Evolutionary conservation across 2,329 filamentous ascomycete species (phyloP).

Genomic region (Paraphaeosphaeria sporulosa): DNA sequence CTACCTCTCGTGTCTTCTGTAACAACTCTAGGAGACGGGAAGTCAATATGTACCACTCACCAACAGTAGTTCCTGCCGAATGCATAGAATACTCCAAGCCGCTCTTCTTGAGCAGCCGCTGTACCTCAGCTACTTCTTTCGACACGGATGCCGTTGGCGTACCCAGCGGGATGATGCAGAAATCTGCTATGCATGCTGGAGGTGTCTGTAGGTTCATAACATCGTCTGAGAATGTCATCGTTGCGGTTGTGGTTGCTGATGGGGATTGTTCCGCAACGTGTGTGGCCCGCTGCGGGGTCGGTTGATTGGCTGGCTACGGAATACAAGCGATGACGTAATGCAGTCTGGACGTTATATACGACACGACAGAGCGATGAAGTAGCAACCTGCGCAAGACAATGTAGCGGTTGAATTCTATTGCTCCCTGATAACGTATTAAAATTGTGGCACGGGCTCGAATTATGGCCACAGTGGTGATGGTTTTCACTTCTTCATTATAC

Average conservation of each 20-base stretch:
- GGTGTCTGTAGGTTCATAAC: constrained; percentile 63
- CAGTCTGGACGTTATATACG: no score
- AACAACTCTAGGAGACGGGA: neutral
- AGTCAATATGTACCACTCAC: constrained; percentile 55
- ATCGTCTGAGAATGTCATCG: constrained; percentile 32
- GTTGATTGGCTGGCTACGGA: constrained; percentile 6
- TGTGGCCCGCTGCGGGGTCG: neutral
- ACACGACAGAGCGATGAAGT: no score
- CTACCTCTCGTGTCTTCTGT: neutral
- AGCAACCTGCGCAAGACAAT: no score
- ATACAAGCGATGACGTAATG: constrained; percentile 8
- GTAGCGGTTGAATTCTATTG: no score
- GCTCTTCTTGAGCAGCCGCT: constrained; percentile 81
- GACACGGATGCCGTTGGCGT: constrained; percentile 60
- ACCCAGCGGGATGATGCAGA: constrained; percentile 85
- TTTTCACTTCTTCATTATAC: neutral
- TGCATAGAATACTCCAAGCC: constrained; percentile 89
- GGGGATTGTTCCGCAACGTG: neutral
- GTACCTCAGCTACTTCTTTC: constrained; percentile 83
- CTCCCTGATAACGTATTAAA: no score
- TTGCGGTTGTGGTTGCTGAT: neutral
- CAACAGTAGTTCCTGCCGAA: constrained; percentile 90
- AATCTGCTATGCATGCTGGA: constrained; percentile 81
- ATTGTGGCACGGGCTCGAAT: no score
- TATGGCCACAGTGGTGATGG: no score